Conservation (phyloP, 306 rosid genomes). For the Phaseolus lunatus region DNA sequence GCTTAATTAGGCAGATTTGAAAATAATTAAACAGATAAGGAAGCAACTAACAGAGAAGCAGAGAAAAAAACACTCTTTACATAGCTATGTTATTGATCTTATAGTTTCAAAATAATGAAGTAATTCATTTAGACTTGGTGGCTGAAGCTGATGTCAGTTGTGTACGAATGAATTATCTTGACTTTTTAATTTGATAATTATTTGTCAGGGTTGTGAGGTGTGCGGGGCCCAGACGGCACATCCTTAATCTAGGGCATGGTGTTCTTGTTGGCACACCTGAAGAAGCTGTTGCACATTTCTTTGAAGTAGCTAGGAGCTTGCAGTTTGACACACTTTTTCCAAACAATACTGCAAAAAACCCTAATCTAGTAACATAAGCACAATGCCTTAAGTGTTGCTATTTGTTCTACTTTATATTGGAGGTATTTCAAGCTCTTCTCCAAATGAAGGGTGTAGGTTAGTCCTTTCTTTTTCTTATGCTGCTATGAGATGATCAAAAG, state of each 20-base stretch:
- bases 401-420: constrained; percentile 39
- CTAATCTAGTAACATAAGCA: constrained; percentile 62
- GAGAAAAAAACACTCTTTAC: background rate
- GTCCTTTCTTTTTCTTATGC: constrained; percentile 45
- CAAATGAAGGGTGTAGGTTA: constrained; percentile 29
- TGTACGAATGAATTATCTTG: constrained; percentile 21
- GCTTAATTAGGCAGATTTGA: constrained; percentile 6
- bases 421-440: constrained; percentile 39
- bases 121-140: background rate
- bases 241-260: constrained; percentile 95
- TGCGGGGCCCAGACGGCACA: constrained; percentile 93
- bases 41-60: background rate
- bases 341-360: constrained; percentile 56
- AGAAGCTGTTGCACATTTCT: constrained; percentile 97
- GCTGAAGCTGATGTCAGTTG: background rate
- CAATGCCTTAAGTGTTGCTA: constrained; percentile 18
- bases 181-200: constrained; percentile 24
- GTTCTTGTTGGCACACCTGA: constrained; percentile 95
- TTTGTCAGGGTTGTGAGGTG: constrained; percentile 83
- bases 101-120: constrained; percentile 4
- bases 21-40: background rate
- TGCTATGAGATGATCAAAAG: constrained; percentile 41
- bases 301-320: constrained; percentile 89
- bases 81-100: background rate
- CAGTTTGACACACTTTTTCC: constrained; percentile 63